Conservation (phyloP, 1,284 basidiomycete species). For the Rhodotorula sp. region DNA sequence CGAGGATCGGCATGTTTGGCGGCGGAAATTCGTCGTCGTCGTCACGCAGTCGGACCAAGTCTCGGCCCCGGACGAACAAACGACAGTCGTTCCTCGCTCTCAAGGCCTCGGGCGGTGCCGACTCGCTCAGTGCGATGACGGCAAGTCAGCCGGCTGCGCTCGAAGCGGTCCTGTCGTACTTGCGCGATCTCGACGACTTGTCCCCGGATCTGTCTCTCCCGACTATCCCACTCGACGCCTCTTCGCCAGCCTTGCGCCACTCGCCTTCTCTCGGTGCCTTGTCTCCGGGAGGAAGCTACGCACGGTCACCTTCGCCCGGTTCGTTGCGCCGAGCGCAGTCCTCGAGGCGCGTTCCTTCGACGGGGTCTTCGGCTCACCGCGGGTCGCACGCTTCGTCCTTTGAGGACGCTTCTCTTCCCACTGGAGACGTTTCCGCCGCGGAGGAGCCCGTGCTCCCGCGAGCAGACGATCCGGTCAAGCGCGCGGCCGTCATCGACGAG, state of each 20-base stretch:
- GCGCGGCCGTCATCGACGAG: constrained; percentile 49
- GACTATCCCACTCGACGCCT: constrained; percentile 17
- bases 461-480: constrained; percentile 45
- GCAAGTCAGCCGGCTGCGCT: constrained; percentile 58
- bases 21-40: neutral
- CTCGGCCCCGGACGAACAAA: constrained; percentile 6
- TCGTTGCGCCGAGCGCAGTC: constrained; percentile 29
- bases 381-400: constrained; percentile 8
- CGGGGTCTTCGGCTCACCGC: constrained; percentile 2
- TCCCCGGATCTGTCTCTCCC: constrained; percentile 36
- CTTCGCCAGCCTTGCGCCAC: constrained; percentile 8
- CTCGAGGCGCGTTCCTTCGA: constrained; percentile 18
- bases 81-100: constrained; percentile 34
- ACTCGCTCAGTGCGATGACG: neutral
- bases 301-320: neutral
- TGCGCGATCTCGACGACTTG: constrained; percentile 91
- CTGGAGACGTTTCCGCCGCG: neutral
- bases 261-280: constrained; percentile 32
- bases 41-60: neutral
- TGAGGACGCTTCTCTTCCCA: neutral
- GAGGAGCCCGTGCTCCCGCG: neutral
- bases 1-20: constrained; percentile 15
- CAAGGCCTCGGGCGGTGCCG: constrained; percentile 17
- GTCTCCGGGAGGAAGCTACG: neutral
- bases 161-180: constrained; percentile 87